Base-by-base conservation (phyloP, 768 basidiomycete species). In the Rhodotorula diobovata region DNA sequence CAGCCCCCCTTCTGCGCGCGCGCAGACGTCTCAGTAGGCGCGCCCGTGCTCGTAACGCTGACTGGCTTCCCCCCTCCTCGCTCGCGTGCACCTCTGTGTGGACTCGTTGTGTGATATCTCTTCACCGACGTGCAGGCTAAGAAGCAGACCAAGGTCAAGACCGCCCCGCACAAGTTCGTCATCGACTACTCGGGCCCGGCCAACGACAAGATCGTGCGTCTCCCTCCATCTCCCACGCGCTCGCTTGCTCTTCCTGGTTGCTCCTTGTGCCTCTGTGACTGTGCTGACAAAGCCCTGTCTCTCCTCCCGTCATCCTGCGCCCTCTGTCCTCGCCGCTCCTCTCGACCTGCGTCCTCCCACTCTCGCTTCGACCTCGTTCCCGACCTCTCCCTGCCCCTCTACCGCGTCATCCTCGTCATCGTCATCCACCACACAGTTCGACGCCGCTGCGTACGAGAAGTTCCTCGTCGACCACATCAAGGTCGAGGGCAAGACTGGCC, bases 391-490 rank as follows among this genome's bases (percentile, higher is more conserved):
- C n/a, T n/a, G n/a, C n/a, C n/a, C n/a, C n/a, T n/a, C n/a, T n/a
- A n/a, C n/a, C n/a, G n/a, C n/a, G n/a, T n/a, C n/a, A n/a, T n/a
- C n/a, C n/a, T n/a, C n/a, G n/a, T n/a, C n/a, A n/a, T n/a, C n/a
- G n/a, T n/a, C n/a, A n/a, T 18, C 2, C 43, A 4, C 9, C 30
- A 20, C 63, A 10, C 56, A 72, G 71, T 78, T 77, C 53, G 77
- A 78, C 66, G 77, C 77, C 9, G 77, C 77, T 37, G 77, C 77
- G 14, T 79, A 71, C 74, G 73, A 78, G 66, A 78, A 78, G 77
- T 79, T 88, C 84, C 85, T 95, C 62, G 90, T 93, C 79, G 93
- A 94, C 83, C 89, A 90, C 77, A 90, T 92, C 79, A 94, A 95
- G 85, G 88, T 95, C 75, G 91, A 92, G 67, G 90, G 90, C 57